Evolutionary conservation across 768 basidiomycete genomes (phyloP).

Genomic region (Lactarius hatsudake): DNA sequence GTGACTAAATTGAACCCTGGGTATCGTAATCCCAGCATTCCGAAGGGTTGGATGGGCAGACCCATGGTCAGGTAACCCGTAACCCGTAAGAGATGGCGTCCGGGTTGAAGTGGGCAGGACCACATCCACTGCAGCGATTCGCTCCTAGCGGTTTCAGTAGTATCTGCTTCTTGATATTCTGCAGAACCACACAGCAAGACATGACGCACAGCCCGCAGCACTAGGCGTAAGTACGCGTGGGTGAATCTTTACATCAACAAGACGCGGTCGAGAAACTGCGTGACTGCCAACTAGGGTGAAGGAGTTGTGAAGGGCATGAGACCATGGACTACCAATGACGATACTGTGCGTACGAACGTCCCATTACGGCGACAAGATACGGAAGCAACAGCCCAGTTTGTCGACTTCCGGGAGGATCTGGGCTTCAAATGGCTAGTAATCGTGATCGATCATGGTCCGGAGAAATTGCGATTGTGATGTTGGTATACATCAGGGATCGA

Average conservation of each 20-base stretch:
- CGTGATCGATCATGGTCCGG: neutral
- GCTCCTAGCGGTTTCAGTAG: neutral
- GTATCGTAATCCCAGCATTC: neutral
- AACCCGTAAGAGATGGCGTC: neutral
- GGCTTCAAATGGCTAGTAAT: neutral
- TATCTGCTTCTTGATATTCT: neutral
- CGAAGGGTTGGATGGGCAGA: neutral
- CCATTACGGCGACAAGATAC: neutral
- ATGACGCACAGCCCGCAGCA: neutral
- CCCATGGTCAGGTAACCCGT: neutral
- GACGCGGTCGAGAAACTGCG: neutral
- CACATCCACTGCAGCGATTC: neutral
- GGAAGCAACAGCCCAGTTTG: neutral
- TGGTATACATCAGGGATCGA: neutral
- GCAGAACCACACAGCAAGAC: neutral
- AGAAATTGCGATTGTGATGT: neutral
- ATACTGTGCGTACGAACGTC: neutral
- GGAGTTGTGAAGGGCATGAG: neutral
- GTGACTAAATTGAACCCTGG: neutral
- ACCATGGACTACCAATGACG: too few species aligned
- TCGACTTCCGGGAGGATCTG: neutral
- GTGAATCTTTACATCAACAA: neutral
- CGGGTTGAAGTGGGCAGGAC: neutral
- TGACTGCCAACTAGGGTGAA: neutral
- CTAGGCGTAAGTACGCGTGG: neutral